Percentiles rank a stretch among this genome's conserved stretches.
Conservation (phyloP, 108 stramenopile species). For the Mediolabrus comicus region DNA sequence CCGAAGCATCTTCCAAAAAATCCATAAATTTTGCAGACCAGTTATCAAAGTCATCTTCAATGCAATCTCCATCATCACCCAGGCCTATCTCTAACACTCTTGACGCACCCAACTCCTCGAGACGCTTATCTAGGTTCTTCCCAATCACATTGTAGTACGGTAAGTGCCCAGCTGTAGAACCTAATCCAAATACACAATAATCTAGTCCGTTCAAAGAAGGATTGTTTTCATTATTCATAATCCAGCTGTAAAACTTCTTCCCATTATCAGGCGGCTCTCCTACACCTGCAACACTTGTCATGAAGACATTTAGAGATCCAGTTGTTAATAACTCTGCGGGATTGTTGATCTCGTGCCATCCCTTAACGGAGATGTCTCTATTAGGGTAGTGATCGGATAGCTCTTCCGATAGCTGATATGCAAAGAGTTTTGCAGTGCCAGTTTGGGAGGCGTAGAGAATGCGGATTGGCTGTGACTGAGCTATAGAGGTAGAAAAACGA, state of each 20-base stretch:
- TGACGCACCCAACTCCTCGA: slow-evolving; percentile 75
- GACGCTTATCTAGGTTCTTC: slow-evolving; percentile 60
- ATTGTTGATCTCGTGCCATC: slow-evolving; percentile 55
- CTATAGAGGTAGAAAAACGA: slow-evolving; percentile 8
- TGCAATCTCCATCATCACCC: slow-evolving; percentile 90
- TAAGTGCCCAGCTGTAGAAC: slow-evolving; percentile 78
- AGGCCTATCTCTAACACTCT: slow-evolving; percentile 68
- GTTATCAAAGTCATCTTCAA: slow-evolving; percentile 93
- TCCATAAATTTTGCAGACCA: slow-evolving; percentile 73
- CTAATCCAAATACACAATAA: slow-evolving; percentile 91
- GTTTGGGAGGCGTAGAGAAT: slow-evolving; percentile 86
- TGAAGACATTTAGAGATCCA: slow-evolving; percentile 28
- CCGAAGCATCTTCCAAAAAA: slow-evolving; percentile 23
- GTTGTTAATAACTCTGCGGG: slow-evolving; percentile 27
- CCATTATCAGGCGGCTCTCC: slow-evolving; percentile 84
- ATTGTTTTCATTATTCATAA: slow-evolving; percentile 26
- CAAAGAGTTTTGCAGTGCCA: slow-evolving; percentile 93
- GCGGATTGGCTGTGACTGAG: slow-evolving; percentile 20
- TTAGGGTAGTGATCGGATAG: slow-evolving; percentile 39
- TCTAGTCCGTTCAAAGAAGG: slow-evolving; percentile 22
- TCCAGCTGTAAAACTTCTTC: slow-evolving; percentile 57
- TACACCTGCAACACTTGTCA: slow-evolving; percentile 71
- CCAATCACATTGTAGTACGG: slow-evolving; percentile 90
- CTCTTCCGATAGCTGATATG: slow-evolving; percentile 68
- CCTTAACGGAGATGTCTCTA: slow-evolving; percentile 36